Evolutionary conservation across 805 yeast species (phyloP), one percentile per base, ranked within the genome.

Genomic region (Saccharomycopsis fibuligera): DNA sequence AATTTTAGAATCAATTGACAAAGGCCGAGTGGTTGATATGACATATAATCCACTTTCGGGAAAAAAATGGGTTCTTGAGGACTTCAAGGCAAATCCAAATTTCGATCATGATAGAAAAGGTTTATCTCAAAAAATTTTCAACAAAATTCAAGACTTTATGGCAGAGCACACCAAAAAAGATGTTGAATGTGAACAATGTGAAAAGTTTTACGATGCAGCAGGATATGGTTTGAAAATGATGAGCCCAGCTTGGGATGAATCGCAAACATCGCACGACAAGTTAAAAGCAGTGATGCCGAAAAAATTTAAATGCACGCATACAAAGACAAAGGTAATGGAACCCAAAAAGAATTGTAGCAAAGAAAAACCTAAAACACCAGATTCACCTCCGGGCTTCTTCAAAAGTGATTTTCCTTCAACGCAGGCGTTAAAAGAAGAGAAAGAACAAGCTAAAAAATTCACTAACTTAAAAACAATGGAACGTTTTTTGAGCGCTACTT

Each of bases 311-410:
- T 41, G 45, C 35, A 19, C n/a, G 5, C 45, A 41, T 30, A n/a
- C n/a, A n/a, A n/a, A n/a, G n/a, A n/a, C n/a, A n/a, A n/a, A n/a
- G n/a, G n/a, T n/a, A n/a, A n/a, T n/a, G n/a, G n/a, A n/a, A n/a
- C n/a, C n/a, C n/a, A 31, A 41, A 17, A 22, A 8, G 9, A 19
- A 29, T 17, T 10, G 27, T 29, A 10, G 10, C 6, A 14, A 29
- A 29, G 21, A 25, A 1, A 24, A 2, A 5, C 9, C 17, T 6
- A 33, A 22, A 14, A 31, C 35, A 19, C 27, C 19, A 6, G 38
- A 22, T 14, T 44, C 53, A 8, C 55, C 55, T 2, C 50, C 49
- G 19, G 55, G 55, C 2, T 52, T 45, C 22, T 52, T 52, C 45
- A 45, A 41, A 17, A 33, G 53, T 3, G 43, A 42, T 9, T 52